Conservation (phyloP, 2,329 filamentous ascomycete species). For the Paraconiothyrium brasiliense region DNA sequence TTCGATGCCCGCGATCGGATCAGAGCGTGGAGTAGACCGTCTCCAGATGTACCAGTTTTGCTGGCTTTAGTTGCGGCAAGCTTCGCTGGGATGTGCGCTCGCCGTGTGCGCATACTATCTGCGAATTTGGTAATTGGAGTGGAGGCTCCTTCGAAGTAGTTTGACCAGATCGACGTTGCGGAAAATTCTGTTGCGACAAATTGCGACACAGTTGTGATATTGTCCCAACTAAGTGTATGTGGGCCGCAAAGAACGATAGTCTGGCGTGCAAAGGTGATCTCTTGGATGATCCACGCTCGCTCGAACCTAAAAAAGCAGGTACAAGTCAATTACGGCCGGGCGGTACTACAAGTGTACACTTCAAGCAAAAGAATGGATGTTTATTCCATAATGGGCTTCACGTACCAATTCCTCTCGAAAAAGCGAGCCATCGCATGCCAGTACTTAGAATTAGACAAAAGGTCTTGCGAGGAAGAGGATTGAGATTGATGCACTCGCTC, state of each 20-base stretch:
- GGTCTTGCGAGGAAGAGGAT: neutral
- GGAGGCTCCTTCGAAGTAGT: constrained; percentile 7
- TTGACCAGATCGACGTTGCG: constrained; percentile 20
- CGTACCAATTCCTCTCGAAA: constrained; percentile 14
- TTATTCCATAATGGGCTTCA: neutral
- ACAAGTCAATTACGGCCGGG: neutral
- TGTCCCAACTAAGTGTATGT: constrained; percentile 19
- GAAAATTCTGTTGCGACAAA: constrained; percentile 17
- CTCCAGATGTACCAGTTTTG: constrained; percentile 9
- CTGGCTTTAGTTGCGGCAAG: constrained; percentile 20
- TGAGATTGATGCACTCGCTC: neutral
- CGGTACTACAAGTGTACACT: too few relatives aligned
- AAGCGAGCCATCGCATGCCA: constrained; percentile 18
- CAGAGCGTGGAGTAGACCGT: constrained; percentile 27
- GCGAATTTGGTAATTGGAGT: neutral
- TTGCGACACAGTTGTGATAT: constrained; percentile 13
- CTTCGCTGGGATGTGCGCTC: constrained; percentile 19
- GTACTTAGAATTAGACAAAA: neutral
- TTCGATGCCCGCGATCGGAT: constrained; percentile 22
- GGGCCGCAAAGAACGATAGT: constrained; percentile 22
- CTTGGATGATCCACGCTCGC: constrained; percentile 23
- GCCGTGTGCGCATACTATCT: neutral
- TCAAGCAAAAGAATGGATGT: neutral
- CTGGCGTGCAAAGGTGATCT: constrained; percentile 19
- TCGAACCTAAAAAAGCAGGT: constrained; percentile 5